Evolutionary conservation across 768 basidiomycete species (phyloP).

Genomic region (Leccinum subtestaceum): DNA sequence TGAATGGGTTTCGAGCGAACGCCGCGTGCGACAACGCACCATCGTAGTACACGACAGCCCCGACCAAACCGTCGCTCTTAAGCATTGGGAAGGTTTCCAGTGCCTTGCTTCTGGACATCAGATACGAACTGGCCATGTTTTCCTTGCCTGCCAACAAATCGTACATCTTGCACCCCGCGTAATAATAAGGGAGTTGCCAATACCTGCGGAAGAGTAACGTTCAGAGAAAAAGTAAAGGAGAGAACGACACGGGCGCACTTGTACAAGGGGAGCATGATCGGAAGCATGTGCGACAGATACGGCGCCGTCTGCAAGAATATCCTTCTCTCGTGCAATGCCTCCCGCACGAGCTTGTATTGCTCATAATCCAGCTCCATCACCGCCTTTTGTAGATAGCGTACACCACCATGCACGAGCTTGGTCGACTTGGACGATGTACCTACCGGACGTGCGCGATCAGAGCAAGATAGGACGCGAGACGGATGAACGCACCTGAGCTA

Average conservation of each 20-base stretch:
- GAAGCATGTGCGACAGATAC: conserved; percentile 88
- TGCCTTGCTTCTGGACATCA: conserved; percentile 93
- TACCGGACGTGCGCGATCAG: conserved; percentile 24
- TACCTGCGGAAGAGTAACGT: conserved; percentile 45
- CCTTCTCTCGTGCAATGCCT: conserved; percentile 87
- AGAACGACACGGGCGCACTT: conserved; percentile 47
- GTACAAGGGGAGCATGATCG: conserved; percentile 97
- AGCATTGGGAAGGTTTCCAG: conserved; percentile 96
- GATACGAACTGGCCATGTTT: conserved; percentile 94
- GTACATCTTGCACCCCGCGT: conserved; percentile 93
- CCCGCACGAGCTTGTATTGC: conserved; percentile 93
- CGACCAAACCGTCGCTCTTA: conserved; percentile 87
- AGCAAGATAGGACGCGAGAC: not conserved
- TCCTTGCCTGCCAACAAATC: conserved; percentile 92
- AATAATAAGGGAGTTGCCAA: conserved; percentile 98
- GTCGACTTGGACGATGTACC: conserved; percentile 97
- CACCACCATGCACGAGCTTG: conserved; percentile 97
- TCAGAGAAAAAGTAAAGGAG: conserved; percentile 3
- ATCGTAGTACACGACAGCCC: conserved; percentile 96
- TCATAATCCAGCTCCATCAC: conserved; percentile 94
- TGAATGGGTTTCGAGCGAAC: not conserved
- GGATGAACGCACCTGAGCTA: conserved; percentile 59
- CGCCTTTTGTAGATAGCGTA: conserved; percentile 96
- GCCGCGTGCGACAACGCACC: conserved; percentile 45
- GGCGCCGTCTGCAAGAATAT: conserved; percentile 97